These are phyloP conservation scores for Parmelia sp. DNA, from an alignment of 495 filamentous ascomycete species.

Conservation along the genomic window DNA sequence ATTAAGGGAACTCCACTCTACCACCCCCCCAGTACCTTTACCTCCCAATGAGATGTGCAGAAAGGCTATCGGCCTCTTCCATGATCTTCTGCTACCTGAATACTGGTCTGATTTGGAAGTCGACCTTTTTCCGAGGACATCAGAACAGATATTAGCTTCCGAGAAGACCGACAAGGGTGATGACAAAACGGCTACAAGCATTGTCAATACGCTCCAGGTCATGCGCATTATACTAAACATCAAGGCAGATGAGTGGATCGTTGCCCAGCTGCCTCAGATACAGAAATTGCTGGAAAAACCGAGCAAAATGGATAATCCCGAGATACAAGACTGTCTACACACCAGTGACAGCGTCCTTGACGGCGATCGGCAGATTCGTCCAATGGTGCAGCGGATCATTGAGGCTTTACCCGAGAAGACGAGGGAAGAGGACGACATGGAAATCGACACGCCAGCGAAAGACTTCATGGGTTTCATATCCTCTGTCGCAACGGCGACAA, in stretches of 20 bases:
- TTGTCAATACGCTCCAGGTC: constrained; percentile 88
- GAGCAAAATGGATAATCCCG: constrained; percentile 74
- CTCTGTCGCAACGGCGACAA: constrained; percentile 62
- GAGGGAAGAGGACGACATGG: constrained; percentile 83
- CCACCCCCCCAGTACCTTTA: constrained; percentile 43
- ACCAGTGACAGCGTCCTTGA: constrained; percentile 59
- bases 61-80: constrained; percentile 75
- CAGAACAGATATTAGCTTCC: constrained; percentile 69
- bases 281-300: constrained; percentile 90
- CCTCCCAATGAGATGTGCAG: constrained; percentile 69
- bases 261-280: constrained; percentile 63
- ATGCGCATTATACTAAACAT: constrained; percentile 78
- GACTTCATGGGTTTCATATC: constrained; percentile 80
- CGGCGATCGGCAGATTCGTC: constrained; percentile 51
- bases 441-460: constrained; percentile 63
- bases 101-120: constrained; percentile 92
- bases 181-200: constrained; percentile 68
- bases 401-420: constrained; percentile 85
- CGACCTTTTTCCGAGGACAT: constrained; percentile 83
- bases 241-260: constrained; percentile 84
- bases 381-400: constrained; percentile 74
- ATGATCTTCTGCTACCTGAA: constrained; percentile 75
- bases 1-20: constrained; percentile 47
- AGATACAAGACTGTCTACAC: constrained; percentile 89
- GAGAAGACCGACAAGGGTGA: constrained; percentile 59